Conservation (phyloP, 164 flowering plant genomes). For the Magnolia sinica region DNA sequence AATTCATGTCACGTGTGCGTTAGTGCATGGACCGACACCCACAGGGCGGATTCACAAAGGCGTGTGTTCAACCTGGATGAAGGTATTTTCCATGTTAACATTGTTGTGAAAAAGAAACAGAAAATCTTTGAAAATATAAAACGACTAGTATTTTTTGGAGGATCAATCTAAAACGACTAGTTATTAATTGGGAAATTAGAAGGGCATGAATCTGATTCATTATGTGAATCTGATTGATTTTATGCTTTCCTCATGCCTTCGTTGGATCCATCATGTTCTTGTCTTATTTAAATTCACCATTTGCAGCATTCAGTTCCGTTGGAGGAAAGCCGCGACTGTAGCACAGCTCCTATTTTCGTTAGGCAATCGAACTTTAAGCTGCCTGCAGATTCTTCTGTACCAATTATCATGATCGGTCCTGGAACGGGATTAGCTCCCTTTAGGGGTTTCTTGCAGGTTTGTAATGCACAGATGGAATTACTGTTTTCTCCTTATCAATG, state of each 20-base stretch:
- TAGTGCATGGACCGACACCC: slow-evolving; percentile 75
- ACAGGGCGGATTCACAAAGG: slow-evolving; percentile 91
- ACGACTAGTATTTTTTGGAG: too few relatives aligned
- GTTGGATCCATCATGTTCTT: not conserved
- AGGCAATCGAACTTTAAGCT: slow-evolving; percentile 77
- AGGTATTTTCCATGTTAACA: slow-evolving; percentile 38
- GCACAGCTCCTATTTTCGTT: slow-evolving; percentile 80
- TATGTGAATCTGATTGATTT: not conserved
- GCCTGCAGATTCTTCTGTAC: slow-evolving; percentile 60
- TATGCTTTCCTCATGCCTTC: not conserved
- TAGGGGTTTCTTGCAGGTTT: slow-evolving; percentile 87
- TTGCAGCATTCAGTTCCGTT: slow-evolving; percentile 60
- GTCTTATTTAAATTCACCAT: not conserved
- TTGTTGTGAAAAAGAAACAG: not conserved
- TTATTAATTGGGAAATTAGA: not conserved
- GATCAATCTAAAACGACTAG: not conserved
- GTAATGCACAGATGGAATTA: slow-evolving; percentile 22
- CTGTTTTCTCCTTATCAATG: not conserved
- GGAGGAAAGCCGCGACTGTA: slow-evolving; percentile 54
- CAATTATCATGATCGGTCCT: slow-evolving; percentile 83
- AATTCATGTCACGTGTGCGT: slow-evolving; percentile 86
- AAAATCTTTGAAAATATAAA: too few relatives aligned
- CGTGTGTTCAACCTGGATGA: slow-evolving; percentile 96
- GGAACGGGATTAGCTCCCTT: slow-evolving; percentile 94
- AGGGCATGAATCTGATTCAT: not conserved